Evolutionary conservation across 306 rosid genomes (phyloP).

Genomic region (Rosa rugosa): DNA sequence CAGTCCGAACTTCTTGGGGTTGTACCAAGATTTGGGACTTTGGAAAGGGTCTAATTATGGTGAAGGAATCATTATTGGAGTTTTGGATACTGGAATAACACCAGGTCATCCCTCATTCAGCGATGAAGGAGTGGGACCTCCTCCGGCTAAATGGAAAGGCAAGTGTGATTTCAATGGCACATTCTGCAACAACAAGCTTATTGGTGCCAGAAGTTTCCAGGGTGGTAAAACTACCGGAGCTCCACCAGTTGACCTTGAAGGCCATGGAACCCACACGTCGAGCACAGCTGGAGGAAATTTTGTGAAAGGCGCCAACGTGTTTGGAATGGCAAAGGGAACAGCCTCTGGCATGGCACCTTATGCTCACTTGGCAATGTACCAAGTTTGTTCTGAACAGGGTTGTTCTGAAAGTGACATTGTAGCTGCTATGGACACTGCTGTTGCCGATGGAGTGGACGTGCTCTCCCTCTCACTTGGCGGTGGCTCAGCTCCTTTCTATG

Average conservation of each 20-base stretch:
- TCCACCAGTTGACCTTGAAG: constrained; percentile 45
- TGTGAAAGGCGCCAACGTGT: constrained; percentile 37
- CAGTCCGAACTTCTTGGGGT: constrained; percentile 55
- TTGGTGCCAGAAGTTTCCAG: constrained; percentile 53
- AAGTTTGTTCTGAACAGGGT: constrained; percentile 10
- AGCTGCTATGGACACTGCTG: constrained; percentile 30
- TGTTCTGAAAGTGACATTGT: constrained; percentile 30
- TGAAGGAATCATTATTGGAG: constrained; percentile 62
- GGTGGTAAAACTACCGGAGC: background rate
- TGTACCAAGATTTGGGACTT: constrained; percentile 39
- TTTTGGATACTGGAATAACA: constrained; percentile 54
- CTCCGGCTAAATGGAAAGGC: constrained; percentile 77
- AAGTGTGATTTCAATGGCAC: constrained; percentile 46
- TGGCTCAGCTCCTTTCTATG: constrained; percentile 37
- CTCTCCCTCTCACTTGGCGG: constrained; percentile 54
- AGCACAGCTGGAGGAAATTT: constrained; percentile 61
- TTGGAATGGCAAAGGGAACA: constrained; percentile 67
- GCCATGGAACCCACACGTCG: constrained; percentile 68
- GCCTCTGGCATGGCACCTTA: constrained; percentile 70
- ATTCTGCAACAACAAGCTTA: constrained; percentile 60
- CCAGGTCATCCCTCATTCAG: constrained; percentile 65
- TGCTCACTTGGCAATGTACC: constrained; percentile 64
- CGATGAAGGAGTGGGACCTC: constrained; percentile 53
- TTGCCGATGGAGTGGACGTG: constrained; percentile 58
- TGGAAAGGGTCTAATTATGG: constrained; percentile 66